Evolutionary conservation across 768 basidiomycete genomes (phyloP).

Genomic region (Daedalea quercina): DNA sequence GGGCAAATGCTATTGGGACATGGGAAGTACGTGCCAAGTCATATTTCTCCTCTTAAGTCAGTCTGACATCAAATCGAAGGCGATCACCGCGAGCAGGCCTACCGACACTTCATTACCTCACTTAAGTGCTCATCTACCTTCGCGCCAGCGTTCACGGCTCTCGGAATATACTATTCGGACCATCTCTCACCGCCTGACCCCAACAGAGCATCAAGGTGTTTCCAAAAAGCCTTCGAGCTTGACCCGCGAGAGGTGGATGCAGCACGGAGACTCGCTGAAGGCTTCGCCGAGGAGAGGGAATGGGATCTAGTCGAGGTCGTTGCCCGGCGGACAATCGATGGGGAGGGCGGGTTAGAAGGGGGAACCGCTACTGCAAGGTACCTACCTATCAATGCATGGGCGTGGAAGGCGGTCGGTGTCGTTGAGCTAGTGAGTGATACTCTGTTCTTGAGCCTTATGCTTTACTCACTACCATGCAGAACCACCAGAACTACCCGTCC

Average conservation of each 20-base stretch:
- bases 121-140: constrained; percentile 70
- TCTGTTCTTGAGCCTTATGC: not conserved
- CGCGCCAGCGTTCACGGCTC: constrained; percentile 89
- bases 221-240: constrained; percentile 96
- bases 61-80: constrained; percentile 25
- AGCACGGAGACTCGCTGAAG: constrained; percentile 75
- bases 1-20: constrained; percentile 69
- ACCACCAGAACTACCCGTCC: constrained; percentile 55
- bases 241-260: constrained; percentile 86
- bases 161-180: constrained; percentile 86
- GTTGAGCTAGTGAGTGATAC: constrained; percentile 72
- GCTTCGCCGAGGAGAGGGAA: constrained; percentile 88
- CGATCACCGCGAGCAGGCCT: constrained; percentile 55
- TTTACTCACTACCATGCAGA: constrained; percentile 33
- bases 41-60: not conserved
- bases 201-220: constrained; percentile 86
- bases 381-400: constrained; percentile 85
- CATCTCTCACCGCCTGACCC: constrained; percentile 67
- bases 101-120: constrained; percentile 70
- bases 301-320: constrained; percentile 96
- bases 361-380: constrained; percentile 39
- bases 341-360: constrained; percentile 71
- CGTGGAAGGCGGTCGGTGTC: constrained; percentile 93
- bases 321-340: constrained; percentile 88
- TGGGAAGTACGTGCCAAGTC: constrained; percentile 41